phyloP scores from a whole-genome alignment of 2,329 filamentous ascomycete genomes.

The Monosporascus sp. region DNA sequence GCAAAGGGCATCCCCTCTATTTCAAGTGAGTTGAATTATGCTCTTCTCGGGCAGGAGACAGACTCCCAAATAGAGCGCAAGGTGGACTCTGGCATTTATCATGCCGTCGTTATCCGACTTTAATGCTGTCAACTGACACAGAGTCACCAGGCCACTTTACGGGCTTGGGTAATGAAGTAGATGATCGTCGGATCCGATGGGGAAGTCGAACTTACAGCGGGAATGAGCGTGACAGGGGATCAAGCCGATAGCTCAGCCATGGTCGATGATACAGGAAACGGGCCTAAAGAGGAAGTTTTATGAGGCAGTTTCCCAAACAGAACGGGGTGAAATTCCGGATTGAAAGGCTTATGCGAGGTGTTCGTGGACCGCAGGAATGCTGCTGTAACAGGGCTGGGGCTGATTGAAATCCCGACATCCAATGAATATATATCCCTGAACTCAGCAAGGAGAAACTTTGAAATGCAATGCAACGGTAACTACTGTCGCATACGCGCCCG shows the following conservation, averaged over 20 bases:
- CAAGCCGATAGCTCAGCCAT: constrained; percentile 29
- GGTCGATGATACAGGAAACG: constrained; percentile 32
- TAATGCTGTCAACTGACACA: constrained; percentile 47
- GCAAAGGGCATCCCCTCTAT: constrained; percentile 28
- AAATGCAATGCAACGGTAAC: too few species aligned
- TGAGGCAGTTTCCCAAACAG: constrained; percentile 38
- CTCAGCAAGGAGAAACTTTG: too few species aligned
- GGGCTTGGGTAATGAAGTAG: constrained; percentile 36
- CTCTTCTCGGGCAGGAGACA: constrained; percentile 48
- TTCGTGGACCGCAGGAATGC: constrained; percentile 28
- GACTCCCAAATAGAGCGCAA: constrained; percentile 44
- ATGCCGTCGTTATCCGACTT: constrained; percentile 45
- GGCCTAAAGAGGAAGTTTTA: constrained; percentile 43
- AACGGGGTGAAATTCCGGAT: constrained; percentile 31
- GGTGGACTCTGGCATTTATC: constrained; percentile 51
- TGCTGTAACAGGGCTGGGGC: not conserved
- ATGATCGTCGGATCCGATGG: constrained; percentile 38
- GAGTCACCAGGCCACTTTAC: constrained; percentile 45
- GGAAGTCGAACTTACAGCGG: constrained; percentile 37
- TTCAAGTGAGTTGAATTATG: constrained; percentile 45
- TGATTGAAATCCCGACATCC: not conserved
- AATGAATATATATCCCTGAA: too few species aligned
- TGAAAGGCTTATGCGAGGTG: constrained; percentile 26
- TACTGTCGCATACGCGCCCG: too few species aligned
- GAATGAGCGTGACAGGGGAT: constrained; percentile 34